These are phyloP conservation scores for Fallopia convolvulus DNA, from an alignment of 148 eudicot genomes.

Conservation along the genomic window DNA sequence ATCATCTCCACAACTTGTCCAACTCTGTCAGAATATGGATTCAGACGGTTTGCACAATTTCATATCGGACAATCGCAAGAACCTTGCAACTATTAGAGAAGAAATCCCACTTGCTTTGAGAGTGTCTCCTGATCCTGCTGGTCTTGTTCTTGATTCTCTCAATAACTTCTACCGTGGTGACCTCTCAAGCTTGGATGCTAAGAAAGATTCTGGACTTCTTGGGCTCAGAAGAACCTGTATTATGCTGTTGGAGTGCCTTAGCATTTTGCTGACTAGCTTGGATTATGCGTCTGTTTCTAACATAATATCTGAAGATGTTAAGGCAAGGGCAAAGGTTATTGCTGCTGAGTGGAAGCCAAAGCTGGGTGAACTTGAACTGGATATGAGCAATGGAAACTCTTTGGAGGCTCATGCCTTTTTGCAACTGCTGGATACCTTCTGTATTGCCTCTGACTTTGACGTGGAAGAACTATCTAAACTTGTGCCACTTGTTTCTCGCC, in stretches of 20 bases:
- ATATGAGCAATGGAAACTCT: constrained; percentile 92
- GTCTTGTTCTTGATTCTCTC: constrained; percentile 77
- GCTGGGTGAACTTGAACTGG: constrained; percentile 80
- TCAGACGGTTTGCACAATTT: constrained; percentile 86
- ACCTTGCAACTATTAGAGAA: constrained; percentile 88
- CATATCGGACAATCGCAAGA: constrained; percentile 96
- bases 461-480: constrained; percentile 63
- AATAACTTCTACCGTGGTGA: constrained; percentile 67
- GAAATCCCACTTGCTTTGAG: constrained; percentile 84
- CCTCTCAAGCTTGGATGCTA: constrained; percentile 54
- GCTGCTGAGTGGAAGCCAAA: constrained; percentile 95
- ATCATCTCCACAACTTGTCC: constrained; percentile 72
- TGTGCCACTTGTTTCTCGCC: constrained; percentile 96
- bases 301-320: constrained; percentile 52
- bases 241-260: constrained; percentile 98
- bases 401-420: constrained; percentile 99
- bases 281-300: constrained; percentile 36
- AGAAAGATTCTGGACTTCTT: constrained; percentile 80
- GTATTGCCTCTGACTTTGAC: constrained; percentile 68
- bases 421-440: constrained; percentile 83
- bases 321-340: constrained; percentile 65
- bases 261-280: constrained; percentile 45
- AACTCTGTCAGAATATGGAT: constrained; percentile 79
- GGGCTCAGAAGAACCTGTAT: constrained; percentile 92
- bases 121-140: constrained; percentile 79